phyloP scores from a whole-genome alignment of 164 flowering plant genomes.

The Chimonanthus salicifolius region DNA sequence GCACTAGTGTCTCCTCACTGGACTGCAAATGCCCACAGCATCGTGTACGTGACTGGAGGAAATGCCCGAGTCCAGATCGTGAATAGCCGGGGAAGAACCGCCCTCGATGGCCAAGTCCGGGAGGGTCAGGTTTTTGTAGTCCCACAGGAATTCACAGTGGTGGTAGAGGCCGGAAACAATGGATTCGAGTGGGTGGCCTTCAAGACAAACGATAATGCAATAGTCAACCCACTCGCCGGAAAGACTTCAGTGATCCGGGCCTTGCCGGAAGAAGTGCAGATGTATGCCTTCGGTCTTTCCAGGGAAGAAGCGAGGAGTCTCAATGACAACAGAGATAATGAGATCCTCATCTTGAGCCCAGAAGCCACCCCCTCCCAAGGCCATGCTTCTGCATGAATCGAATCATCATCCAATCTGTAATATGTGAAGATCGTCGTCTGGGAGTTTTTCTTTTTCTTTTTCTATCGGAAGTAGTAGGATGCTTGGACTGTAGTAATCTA shows the following conservation, averaged over 20 bases:
- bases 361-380: slow-evolving; percentile 3
- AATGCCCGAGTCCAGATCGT: slow-evolving; percentile 33
- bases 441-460: too few relatives aligned
- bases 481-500: too few relatives aligned
- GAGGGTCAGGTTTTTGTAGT: slow-evolving; percentile 33
- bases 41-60: slow-evolving; percentile 29
- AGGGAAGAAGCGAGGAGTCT: slow-evolving; percentile 27
- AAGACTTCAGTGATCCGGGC: slow-evolving; percentile 31
- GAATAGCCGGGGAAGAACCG: slow-evolving; percentile 12
- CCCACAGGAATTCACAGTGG: slow-evolving; percentile 35
- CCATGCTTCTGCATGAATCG: too few relatives aligned
- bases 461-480: too few relatives aligned
- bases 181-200: slow-evolving; percentile 41
- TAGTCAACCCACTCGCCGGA: slow-evolving; percentile 28
- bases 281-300: slow-evolving; percentile 26
- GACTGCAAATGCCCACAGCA: slow-evolving; percentile 29
- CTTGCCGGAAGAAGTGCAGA: slow-evolving; percentile 31
- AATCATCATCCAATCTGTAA: too few relatives aligned
- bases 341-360: slow-evolving; percentile 25
- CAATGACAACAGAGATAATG: slow-evolving; percentile 28
- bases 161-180: slow-evolving; percentile 24
- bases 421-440: too few relatives aligned
- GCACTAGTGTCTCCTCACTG: slow-evolving; percentile 34
- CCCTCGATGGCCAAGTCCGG: slow-evolving; percentile 24
- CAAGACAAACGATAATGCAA: slow-evolving; percentile 28